These are phyloP conservation scores for Ensete glaucum DNA, from an alignment of 176 grass and related monocot species.

Conservation along the genomic window DNA sequence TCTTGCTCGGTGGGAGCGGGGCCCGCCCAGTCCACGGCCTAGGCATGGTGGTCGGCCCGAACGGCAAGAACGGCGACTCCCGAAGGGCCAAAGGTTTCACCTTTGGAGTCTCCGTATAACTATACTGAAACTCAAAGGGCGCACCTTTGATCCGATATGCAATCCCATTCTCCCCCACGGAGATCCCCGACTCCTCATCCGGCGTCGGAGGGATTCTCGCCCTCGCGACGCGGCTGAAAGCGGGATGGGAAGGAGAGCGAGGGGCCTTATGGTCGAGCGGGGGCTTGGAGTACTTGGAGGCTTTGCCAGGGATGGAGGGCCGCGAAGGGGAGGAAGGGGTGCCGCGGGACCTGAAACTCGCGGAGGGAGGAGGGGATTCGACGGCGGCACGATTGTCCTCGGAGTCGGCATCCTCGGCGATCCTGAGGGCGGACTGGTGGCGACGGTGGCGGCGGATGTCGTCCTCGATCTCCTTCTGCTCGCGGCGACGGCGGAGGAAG, in stretches of 20 bases:
- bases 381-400: conserved; percentile 6
- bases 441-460: conserved; percentile 42
- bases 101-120: conserved; percentile 78
- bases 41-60: conserved; percentile 62
- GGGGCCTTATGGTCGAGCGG: not conserved
- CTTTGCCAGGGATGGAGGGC: conserved; percentile 19
- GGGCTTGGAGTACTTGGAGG: conserved; percentile 26
- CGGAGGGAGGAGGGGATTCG: not conserved
- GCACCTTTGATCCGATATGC: conserved; percentile 58
- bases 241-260: conserved; percentile 22
- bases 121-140: conserved; percentile 93
- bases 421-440: conserved; percentile 16
- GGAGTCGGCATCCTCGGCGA: not conserved
- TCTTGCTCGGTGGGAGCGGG: conserved; percentile 73
- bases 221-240: conserved; percentile 26
- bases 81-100: conserved; percentile 61
- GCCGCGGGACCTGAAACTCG: conserved; percentile 22
- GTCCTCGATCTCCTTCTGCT: conserved; percentile 23
- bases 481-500: conserved; percentile 18
- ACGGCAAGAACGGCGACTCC: conserved; percentile 64
- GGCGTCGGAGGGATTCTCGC: conserved; percentile 15
- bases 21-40: conserved; percentile 75
- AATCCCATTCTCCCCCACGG: conserved; percentile 55
- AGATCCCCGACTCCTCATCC: conserved; percentile 38
- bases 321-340: conserved; percentile 22